Evolutionary conservation across 2,329 filamentous ascomycete genomes (phyloP), one percentile per base, ranked within the genome.

Genomic region (Plenodomus biglobosus): DNA sequence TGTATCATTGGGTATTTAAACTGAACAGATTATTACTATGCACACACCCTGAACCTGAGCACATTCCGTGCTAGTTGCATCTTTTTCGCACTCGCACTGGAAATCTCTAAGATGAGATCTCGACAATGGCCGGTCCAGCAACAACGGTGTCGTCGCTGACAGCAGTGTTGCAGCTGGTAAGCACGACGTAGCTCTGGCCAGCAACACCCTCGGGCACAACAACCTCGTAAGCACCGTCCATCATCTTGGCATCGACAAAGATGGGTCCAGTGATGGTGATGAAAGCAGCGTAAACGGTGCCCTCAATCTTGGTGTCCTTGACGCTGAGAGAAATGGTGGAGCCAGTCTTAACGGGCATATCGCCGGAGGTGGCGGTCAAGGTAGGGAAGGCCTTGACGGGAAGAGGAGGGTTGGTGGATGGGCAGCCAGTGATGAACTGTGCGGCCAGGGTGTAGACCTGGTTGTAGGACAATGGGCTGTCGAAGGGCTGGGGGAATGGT

Each of bases 371-470:
- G 2, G 57, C 55, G 7, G 55, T 50, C 3, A 86, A 71, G 11
- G 64, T 52, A 4, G 83, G 81, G 71, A 86, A 85, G 0, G 82
- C 79, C 70, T 78, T 83, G 63, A 88, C 78, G 1, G 84, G 82
- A 1, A 87, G 74, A 1, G 72, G 55, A 0, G 76, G 70, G 64
- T 85, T 85, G 56, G 69, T 73, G 6, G 71, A 53, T 1, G 85
- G 82, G 68, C 84, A 87, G 2, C 71, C 68, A 3, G 68, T 75
- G 66, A 87, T 85, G 71, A 87, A 87, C 45, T 75, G 73, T 0
- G 82, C 76, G 0, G 85, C 84, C n/a, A 88, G 77, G 2, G 83
- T 84, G 75, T 78, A 85, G 40, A 87, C 83, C 59, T 79, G 71
- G 66, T 85, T 78, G 62, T 80, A 76, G 55, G 72, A 69, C 32